A percentile compares a stretch with the other conserved stretches of the same genome.
These are phyloP conservation scores for Cenchrus fungigraminus DNA, from an alignment of 176 grass and related monocot species.

Conservation along the genomic window DNA sequence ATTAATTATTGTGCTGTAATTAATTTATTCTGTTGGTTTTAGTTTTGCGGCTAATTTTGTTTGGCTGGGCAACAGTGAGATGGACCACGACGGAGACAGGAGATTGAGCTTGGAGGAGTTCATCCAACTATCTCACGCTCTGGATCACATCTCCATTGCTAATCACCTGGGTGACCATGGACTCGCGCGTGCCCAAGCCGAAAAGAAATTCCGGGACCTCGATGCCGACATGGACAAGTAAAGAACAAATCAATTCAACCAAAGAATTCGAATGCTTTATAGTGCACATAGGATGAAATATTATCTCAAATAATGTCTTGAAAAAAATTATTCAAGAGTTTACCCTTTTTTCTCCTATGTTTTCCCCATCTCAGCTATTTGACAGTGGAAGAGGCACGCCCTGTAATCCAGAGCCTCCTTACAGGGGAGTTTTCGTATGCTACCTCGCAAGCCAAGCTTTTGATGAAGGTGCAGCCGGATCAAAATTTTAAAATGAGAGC, in stretches of 20 bases:
- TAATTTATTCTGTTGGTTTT: no score
- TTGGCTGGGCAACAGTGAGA: neutral
- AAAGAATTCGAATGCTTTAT: no score
- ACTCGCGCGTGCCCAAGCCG: neutral
- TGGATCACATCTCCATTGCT: neutral
- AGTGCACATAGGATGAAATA: no score
- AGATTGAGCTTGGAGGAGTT: neutral
- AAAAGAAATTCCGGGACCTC: neutral
- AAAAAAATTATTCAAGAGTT: no score
- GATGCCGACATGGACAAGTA: neutral
- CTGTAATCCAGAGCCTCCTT: neutral
- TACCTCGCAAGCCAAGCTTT: neutral
- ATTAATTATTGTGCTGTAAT: no score
- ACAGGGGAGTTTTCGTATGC: neutral
- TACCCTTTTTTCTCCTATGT: no score
- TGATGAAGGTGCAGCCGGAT: neutral
- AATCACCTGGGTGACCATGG: neutral
- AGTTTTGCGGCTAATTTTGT: no score
- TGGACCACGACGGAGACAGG: neutral
- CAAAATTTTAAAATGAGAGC: no score
- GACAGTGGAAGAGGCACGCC: neutral
- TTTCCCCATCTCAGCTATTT: neutral
- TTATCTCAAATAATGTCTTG: no score
- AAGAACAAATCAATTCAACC: no score
- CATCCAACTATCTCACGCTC: neutral